Evolutionary conservation across 371 early-diverging fungal genomes (phyloP), one percentile per base, ranked within the genome.

Genomic region (Saksenaea oblongispora): DNA sequence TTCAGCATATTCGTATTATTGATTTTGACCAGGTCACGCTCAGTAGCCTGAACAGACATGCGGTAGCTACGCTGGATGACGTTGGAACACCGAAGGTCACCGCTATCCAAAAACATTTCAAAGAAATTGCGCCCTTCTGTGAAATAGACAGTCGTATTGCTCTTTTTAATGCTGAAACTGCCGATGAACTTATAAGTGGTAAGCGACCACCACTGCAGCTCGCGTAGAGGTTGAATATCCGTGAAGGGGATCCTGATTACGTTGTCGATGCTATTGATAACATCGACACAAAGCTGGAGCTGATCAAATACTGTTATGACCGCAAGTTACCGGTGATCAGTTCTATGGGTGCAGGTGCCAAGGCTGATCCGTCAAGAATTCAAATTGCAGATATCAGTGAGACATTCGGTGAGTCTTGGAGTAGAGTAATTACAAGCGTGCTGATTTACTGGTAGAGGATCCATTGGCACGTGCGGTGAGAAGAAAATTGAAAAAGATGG

Each of bases 11-110:
- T 27, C 88, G 97, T 14, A 73, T 98, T 34, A 93, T 98, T 55
- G 98, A 98, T 66, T 97, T 97, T 74, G 98, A 97, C 73, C 95
- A 96, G 73, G 95, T 98, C 14, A 92, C 96, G 1, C 76, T 96
- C 17, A 92, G 93, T 41, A 89, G 89, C 31, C 78, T 98, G 57
- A 97, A 97, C 71, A 84, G 98, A 47, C 97, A 97, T 64, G 95
- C 96, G 0, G 93, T 94, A 1, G 97, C 97, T 5, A 89, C 88
- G 0, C 85, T 89, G 15, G 86, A 84, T 3, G 95, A 94, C 66
- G 96, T 98, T 3, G 98, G 98, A 1, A 91, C 85, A 1, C 86
- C 95, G 53, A 97, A 98, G 76, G 94, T 92, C 0, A 69, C 72
- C 8, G 88, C 92, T 31, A 85, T 98, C 69, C 76, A 84, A 62